Percentiles rank a stretch among this genome's conserved stretches.
These are phyloP conservation scores for Kazachstania psychrophila DNA, from an alignment of 805 yeast species.

Conservation along the genomic window DNA sequence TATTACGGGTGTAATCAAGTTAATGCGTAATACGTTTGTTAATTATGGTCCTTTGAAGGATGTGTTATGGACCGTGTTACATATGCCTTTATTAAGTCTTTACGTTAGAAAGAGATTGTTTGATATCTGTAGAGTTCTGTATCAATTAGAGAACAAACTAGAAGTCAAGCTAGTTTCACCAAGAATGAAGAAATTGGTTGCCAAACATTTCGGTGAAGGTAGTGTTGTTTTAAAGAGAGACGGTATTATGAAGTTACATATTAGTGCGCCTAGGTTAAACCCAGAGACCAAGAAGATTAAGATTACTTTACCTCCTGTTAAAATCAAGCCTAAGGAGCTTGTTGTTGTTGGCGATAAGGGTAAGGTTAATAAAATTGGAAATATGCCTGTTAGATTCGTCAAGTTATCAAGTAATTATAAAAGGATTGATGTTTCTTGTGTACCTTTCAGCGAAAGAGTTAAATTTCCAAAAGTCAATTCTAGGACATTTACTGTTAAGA, in stretches of 20 bases:
- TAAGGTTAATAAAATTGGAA: slow-evolving; percentile 20
- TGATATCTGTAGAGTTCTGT: slow-evolving; percentile 57
- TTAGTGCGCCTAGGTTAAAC: slow-evolving; percentile 18
- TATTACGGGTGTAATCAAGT: slow-evolving; percentile 19
- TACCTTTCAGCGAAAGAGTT: slow-evolving; percentile 32
- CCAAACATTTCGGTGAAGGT: slow-evolving; percentile 44
- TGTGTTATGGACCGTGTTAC: slow-evolving; percentile 62
- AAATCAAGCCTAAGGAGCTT: slow-evolving; percentile 7
- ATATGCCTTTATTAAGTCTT: slow-evolving; percentile 50
- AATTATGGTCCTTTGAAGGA: slow-evolving; percentile 46
- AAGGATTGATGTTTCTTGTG: slow-evolving; percentile 34
- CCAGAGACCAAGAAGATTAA: slow-evolving; percentile 10
- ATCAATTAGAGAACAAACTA: slow-evolving; percentile 49
- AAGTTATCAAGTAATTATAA: slow-evolving; percentile 31
- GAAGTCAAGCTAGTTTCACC: slow-evolving; percentile 61
- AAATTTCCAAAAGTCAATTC: slow-evolving; percentile 22
- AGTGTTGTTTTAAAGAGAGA: slow-evolving; percentile 53
- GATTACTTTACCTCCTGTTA: slow-evolving; percentile 5
- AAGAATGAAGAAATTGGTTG: slow-evolving; percentile 54
- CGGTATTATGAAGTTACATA: slow-evolving; percentile 27
- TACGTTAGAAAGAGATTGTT: slow-evolving; percentile 54
- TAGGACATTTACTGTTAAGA: slow-evolving; percentile 23
- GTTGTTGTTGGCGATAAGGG: too few species aligned
- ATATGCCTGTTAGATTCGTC: slow-evolving; percentile 35
- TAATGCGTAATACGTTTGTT: slow-evolving; percentile 21